Evolutionary conservation across 805 yeast genomes (phyloP), one percentile per base, ranked within the genome.

Genomic region (Priceomyces medius): DNA sequence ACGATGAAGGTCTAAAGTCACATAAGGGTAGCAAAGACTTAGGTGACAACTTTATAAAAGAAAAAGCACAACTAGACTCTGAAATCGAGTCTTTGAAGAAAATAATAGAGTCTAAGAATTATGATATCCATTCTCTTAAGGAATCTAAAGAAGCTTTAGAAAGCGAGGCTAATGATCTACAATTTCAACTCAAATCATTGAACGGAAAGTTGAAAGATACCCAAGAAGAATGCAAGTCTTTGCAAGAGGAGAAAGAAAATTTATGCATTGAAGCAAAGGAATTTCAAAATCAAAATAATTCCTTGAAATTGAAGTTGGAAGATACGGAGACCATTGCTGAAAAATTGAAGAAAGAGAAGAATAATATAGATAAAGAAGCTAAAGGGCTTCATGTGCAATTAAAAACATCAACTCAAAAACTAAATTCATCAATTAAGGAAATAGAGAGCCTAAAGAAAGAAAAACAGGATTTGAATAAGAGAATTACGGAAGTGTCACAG

Each of bases 391-490:
- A 35, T 13, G n/a, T 29, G 6, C 16, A 32, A 32, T n/a, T 32
- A 21, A 32, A 16, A 3, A 61, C 55, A 10, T 35, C 57, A 21
- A 42, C 42, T 7, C 23, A 41, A 3, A 38, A 41, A n/a, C 8
- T 47, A 12, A 37, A 40, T 9, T 2, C 39, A 4, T 35, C 46
- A 2, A 43, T 45, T 17, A 53, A 64, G 18, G 71, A 70, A 20
- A 29, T 54, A 12, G 51, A 49, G 12, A 40, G 48, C 35, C 38
- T 63, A 35, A 41, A 51, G 8, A 59, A 58, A 5, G 78, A 74
- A n/a, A 53, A 73, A n/a, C 59, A 55, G 14, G 71, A 65, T 14
- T 56, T 71, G 40, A 66, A 59, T n/a, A 54, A 48, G 20, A 55
- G 64, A 35, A 59, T 61, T 13, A 48, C 45, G 17, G 70, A 66